Evolutionary conservation across 495 filamentous ascomycete genomes (phyloP).

Genomic region (Hyphodiscus hymeniophilus): DNA sequence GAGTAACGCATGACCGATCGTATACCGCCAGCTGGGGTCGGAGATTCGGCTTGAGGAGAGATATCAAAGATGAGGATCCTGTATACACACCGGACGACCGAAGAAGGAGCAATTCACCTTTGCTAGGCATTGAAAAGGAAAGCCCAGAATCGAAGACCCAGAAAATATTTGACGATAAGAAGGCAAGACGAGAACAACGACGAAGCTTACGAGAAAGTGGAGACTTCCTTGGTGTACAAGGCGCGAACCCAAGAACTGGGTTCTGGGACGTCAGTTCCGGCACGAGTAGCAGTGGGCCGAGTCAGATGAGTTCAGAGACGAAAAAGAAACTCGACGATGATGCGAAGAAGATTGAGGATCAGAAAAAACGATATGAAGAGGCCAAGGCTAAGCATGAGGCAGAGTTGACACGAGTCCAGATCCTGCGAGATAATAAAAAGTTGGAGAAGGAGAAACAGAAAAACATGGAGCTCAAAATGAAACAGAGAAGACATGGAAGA

Average conservation of each 20-base stretch:
- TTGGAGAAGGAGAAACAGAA: constrained; percentile 27
- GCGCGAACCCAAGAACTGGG: constrained; percentile 46
- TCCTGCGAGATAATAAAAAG: constrained; percentile 19
- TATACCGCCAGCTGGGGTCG: too few relatives aligned
- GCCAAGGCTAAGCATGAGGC: constrained; percentile 1
- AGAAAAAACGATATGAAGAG: constrained; percentile 18
- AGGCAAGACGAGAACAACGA: constrained; percentile 11
- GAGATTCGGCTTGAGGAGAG: too few relatives aligned
- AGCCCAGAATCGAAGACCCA: constrained; percentile 13
- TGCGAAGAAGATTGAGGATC: constrained; percentile 4
- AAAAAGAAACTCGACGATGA: constrained; percentile 8
- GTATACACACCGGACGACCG: too few relatives aligned
- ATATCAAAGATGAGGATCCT: too few relatives aligned
- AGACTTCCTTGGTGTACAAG: constrained; percentile 46
- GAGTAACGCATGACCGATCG: too few relatives aligned
- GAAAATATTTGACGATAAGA: constrained; percentile 27
- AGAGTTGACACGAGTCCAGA: constrained; percentile 21
- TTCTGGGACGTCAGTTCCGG: constrained; percentile 30
- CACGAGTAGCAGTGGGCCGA: constrained; percentile 12
- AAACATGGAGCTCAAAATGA: constrained; percentile 29
- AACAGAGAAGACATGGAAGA: constrained; percentile 26
- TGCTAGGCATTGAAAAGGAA: too few relatives aligned
- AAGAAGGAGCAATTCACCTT: too few relatives aligned
- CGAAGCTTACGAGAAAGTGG: constrained; percentile 31
- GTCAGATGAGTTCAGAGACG: constrained; percentile 6